Percentiles rank a stretch among this genome's conserved stretches.
Conservation (phyloP, 768 basidiomycete species). For the Gautieria morchelliformis region DNA sequence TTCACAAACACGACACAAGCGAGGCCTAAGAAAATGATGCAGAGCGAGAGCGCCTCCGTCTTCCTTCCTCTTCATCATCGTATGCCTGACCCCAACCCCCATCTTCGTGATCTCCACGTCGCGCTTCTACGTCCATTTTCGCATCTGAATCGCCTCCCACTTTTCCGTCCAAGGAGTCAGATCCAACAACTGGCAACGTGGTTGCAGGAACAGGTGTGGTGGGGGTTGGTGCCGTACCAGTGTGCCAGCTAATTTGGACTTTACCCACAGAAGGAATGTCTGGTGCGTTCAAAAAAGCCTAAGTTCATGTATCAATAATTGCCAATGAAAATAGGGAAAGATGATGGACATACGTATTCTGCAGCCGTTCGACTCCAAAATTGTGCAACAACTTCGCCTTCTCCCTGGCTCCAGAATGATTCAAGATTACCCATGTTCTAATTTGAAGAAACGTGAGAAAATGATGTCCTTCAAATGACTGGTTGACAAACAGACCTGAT, state of each 20-base stretch:
- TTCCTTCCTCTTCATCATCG: constrained; percentile 6
- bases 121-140: not conserved
- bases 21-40: not conserved
- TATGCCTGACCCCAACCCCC: constrained; percentile 5
- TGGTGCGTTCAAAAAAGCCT: constrained; percentile 67
- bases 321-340: not conserved
- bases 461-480: constrained; percentile 4
- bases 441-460: not conserved
- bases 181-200: not conserved
- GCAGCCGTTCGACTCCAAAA: constrained; percentile 68
- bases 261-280: constrained; percentile 57
- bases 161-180: not conserved
- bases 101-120: not conserved
- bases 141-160: not conserved
- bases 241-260: constrained; percentile 62
- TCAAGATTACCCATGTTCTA: constrained; percentile 69
- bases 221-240: constrained; percentile 17
- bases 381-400: constrained; percentile 50
- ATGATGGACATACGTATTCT: constrained; percentile 48
- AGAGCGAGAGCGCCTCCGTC: constrained; percentile 8
- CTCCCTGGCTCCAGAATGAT: constrained; percentile 43
- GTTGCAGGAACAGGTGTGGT: not conserved
- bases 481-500: constrained; percentile 40
- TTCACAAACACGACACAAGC: not conserved
- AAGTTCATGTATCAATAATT: constrained; percentile 11